These are phyloP conservation scores for Geosmithia flava DNA, from an alignment of 2,329 filamentous ascomycete genomes.

Conservation along the genomic window DNA sequence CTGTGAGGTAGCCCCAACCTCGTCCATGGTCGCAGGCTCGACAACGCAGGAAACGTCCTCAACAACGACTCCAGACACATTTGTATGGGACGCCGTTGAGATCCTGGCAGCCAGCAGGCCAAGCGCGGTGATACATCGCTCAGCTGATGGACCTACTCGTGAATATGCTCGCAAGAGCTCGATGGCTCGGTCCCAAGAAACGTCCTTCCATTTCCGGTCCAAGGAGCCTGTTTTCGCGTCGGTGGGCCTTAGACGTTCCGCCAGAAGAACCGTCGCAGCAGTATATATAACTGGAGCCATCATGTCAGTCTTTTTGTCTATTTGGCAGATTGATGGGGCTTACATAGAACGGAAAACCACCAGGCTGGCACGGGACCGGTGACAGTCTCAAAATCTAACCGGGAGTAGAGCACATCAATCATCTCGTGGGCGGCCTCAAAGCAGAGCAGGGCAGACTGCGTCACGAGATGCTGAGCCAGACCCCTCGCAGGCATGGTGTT, in stretches of 20 bases:
- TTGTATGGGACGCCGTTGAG: background rate
- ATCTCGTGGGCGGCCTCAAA: slow-evolving; percentile 2
- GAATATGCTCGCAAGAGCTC: slow-evolving; percentile 2
- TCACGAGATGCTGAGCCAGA: background rate
- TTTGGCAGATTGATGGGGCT: background rate
- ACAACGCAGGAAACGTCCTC: no score
- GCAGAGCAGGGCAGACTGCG: background rate
- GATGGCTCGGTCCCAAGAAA: slow-evolving; percentile 2
- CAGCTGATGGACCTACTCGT: slow-evolving; percentile 3
- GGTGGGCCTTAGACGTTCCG: slow-evolving; percentile 1
- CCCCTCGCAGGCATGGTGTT: background rate
- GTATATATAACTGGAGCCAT: slow-evolving; percentile 1
- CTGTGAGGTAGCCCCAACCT: background rate
- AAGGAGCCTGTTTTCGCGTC: background rate
- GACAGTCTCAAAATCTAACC: slow-evolving; percentile 1
- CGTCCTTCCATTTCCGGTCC: background rate
- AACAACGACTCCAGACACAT: no score
- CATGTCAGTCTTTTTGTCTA: background rate
- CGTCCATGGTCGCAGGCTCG: background rate
- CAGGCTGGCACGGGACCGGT: slow-evolving; percentile 2
- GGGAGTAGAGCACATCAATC: background rate
- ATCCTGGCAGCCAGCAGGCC: slow-evolving; percentile 3
- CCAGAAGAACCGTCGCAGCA: slow-evolving; percentile 2
- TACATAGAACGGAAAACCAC: slow-evolving; percentile 3
- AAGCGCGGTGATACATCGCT: slow-evolving; percentile 3